A percentile compares a stretch with the other conserved stretches of the same genome.
phyloP scores from a whole-genome alignment of 2,329 filamentous ascomycete genomes.

The Pezicula rhizophila region DNA sequence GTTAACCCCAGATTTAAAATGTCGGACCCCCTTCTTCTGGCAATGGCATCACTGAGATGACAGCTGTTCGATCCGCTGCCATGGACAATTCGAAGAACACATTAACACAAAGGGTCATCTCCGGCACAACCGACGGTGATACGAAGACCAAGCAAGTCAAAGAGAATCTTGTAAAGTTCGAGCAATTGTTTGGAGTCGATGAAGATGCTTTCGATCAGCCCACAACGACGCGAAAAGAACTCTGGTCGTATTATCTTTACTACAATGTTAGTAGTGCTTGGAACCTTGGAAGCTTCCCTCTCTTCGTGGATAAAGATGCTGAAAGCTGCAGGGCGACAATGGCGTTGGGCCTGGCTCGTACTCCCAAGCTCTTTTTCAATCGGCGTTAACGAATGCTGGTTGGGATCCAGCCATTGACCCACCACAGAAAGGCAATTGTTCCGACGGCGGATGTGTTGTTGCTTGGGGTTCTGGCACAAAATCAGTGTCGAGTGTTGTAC shows the following conservation, averaged over 20 bases:
- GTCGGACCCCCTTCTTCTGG: not conserved
- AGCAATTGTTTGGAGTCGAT: constrained; percentile 31
- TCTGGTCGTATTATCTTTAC: constrained; percentile 38
- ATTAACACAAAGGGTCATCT: not conserved
- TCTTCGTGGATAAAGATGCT: not conserved
- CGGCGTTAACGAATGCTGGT: constrained; percentile 31
- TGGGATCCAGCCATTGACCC: constrained; percentile 30
- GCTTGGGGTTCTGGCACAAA: constrained; percentile 32
- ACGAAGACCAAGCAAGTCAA: constrained; percentile 12
- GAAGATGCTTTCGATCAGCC: constrained; percentile 31
- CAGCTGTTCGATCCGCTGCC: not conserved
- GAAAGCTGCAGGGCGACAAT: constrained; percentile 28
- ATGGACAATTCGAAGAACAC: constrained; percentile 4
- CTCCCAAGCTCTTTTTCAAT: constrained; percentile 35
- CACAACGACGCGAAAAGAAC: constrained; percentile 33
- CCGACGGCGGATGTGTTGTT: constrained; percentile 30
- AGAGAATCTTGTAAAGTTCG: constrained; percentile 24
- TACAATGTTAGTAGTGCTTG: constrained; percentile 27
- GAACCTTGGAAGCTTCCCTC: not conserved
- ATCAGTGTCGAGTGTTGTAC: constrained; percentile 31
- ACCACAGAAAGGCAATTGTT: constrained; percentile 17
- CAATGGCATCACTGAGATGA: not conserved
- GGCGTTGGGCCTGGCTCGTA: constrained; percentile 36
- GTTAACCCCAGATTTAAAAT: not conserved
- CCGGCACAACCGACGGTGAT: not conserved